A percentile compares a stretch with the other conserved stretches of the same genome.
phyloP scores from a whole-genome alignment of 768 basidiomycete species.

The Plicaturopsis crispa region DNA sequence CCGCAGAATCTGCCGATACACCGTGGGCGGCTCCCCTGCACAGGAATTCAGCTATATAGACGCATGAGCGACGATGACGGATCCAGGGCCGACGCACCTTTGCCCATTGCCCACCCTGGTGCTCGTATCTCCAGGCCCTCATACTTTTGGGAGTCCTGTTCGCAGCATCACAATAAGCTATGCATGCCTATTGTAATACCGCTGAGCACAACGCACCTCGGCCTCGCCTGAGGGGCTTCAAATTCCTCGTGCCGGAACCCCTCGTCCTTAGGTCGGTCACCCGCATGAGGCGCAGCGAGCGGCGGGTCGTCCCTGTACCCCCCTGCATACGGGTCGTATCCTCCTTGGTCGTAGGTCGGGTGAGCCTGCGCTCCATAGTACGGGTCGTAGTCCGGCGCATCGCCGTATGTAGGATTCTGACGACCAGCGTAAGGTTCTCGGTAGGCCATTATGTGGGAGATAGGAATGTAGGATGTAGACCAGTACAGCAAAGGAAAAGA shows the following conservation, averaged over 20 bases:
- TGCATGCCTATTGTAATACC: no score
- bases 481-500: slow-evolving; percentile 1
- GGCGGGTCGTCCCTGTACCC: slow-evolving; percentile 31
- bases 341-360: slow-evolving; percentile 46
- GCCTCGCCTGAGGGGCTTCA: neutral
- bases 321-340: slow-evolving; percentile 17
- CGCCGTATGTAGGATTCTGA: slow-evolving; percentile 25
- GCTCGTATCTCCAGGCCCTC: slow-evolving; percentile 45
- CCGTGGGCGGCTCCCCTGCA: slow-evolving; percentile 50
- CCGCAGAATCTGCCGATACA: slow-evolving; percentile 68
- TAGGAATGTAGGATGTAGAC: neutral
- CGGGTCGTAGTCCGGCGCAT: slow-evolving; percentile 33
- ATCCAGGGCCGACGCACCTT: slow-evolving; percentile 34
- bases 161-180: neutral
- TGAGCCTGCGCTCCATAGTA: slow-evolving; percentile 38
- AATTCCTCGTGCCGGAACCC: no score
- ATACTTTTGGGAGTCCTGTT: slow-evolving; percentile 30
- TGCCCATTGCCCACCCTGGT: slow-evolving; percentile 63
- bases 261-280: no score
- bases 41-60: neutral
- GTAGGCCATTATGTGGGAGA: slow-evolving; percentile 36
- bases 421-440: slow-evolving; percentile 43
- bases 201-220: neutral
- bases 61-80: no score
- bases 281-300: no score